These are phyloP conservation scores for Metschnikowia lachancei DNA, from an alignment of 805 yeast species.

Conservation along the genomic window DNA sequence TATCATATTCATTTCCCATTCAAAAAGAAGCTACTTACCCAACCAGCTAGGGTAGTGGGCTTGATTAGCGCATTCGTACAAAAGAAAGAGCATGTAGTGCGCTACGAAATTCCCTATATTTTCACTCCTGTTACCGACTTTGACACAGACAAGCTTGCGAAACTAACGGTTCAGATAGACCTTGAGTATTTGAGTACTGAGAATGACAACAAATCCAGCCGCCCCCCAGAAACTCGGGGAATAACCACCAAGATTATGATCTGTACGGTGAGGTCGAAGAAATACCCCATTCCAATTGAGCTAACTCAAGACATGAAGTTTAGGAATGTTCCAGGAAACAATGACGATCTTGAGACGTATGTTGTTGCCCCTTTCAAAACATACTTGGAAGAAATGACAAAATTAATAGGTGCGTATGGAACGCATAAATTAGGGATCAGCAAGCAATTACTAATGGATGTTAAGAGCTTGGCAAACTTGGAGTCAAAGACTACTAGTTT, in stretches of 20 bases:
- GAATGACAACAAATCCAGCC: slow-evolving; percentile 5
- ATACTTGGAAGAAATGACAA: slow-evolving; percentile 20
- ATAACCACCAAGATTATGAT: slow-evolving; percentile 16
- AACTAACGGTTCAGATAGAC: slow-evolving; percentile 4
- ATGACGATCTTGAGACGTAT: slow-evolving; percentile 23
- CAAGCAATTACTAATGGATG: slow-evolving; percentile 26
- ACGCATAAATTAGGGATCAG: slow-evolving; percentile 20
- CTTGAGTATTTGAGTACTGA: slow-evolving; percentile 11
- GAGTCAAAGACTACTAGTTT: slow-evolving; percentile 22
- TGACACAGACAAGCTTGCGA: slow-evolving; percentile 1
- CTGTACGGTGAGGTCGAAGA: slow-evolving; percentile 27
- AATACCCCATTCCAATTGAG: slow-evolving; percentile 26
- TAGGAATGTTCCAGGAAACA: slow-evolving; percentile 12
- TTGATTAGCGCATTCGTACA: slow-evolving; percentile 20
- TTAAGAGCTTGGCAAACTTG: slow-evolving; percentile 26
- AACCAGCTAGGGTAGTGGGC: slow-evolving; percentile 25
- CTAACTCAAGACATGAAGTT: slow-evolving; percentile 18
- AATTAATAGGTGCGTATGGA: slow-evolving; percentile 19
- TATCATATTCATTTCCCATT: slow-evolving; percentile 22
- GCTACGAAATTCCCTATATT: slow-evolving; percentile 14
- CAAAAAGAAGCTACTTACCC: slow-evolving; percentile 23
- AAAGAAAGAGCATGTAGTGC: slow-evolving; percentile 13
- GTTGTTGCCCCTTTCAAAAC: slow-evolving; percentile 23
- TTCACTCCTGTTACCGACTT: slow-evolving; percentile 3
- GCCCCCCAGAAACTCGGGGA: slow-evolving; percentile 19